Evolutionary conservation across 108 stramenopile genomes (phyloP).

Genomic region (Aureococcus anophagefferens): DNA sequence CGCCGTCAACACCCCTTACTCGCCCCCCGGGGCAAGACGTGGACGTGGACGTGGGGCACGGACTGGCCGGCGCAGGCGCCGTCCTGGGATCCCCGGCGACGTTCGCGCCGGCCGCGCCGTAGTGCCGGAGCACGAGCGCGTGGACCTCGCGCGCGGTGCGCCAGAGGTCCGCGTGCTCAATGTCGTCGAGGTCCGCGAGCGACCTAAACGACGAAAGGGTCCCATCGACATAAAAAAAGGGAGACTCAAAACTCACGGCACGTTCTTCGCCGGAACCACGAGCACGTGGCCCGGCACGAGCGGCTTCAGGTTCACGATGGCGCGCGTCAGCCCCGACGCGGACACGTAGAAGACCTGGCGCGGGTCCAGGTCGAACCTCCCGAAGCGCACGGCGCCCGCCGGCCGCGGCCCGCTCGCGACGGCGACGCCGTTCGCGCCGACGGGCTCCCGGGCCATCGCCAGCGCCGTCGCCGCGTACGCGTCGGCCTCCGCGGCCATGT

Average conservation of each 20-base stretch:
- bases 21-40: constrained; percentile 64
- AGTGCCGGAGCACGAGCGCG: constrained; percentile 39
- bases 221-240: no score
- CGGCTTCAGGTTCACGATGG: constrained; percentile 78
- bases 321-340: neutral
- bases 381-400: neutral
- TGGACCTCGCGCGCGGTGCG: constrained; percentile 59
- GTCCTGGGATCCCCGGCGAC: constrained; percentile 84
- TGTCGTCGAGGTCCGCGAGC: constrained; percentile 53
- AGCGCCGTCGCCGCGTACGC: neutral
- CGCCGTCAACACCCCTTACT: no score
- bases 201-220: no score
- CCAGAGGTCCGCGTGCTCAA: constrained; percentile 70
- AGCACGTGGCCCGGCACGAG: constrained; percentile 79
- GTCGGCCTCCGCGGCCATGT: constrained; percentile 12
- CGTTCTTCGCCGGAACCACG: constrained; percentile 49
- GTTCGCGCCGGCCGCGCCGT: constrained; percentile 52
- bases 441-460: no score
- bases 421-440: no score
- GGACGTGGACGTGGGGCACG: constrained; percentile 82
- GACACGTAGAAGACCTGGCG: constrained; percentile 1
- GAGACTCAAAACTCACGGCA: no score
- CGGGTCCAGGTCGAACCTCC: neutral
- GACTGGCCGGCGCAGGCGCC: constrained; percentile 67
- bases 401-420: no score